Evolutionary conservation across 2,329 filamentous ascomycete species (phyloP).

Genomic region (Celoporthe dispersa): DNA sequence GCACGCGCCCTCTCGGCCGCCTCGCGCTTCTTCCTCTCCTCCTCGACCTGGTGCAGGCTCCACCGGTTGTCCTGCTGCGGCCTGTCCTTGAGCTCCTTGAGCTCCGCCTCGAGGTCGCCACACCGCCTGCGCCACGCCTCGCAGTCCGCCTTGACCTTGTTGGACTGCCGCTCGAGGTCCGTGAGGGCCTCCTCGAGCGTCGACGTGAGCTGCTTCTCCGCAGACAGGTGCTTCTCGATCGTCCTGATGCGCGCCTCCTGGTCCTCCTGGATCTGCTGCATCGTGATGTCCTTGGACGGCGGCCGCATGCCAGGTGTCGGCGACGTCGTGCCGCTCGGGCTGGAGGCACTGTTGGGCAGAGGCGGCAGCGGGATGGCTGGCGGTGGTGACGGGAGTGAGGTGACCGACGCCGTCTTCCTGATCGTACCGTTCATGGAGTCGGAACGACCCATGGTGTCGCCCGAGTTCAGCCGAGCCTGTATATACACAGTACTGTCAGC

Average conservation of each 20-base stretch:
- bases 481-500: constrained; percentile 36
- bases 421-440: constrained; percentile 69
- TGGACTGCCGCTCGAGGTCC: constrained; percentile 88
- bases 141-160: constrained; percentile 88
- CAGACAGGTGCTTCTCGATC: constrained; percentile 94
- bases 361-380: constrained; percentile 96
- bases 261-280: constrained; percentile 85
- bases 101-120: constrained; percentile 72
- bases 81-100: constrained; percentile 66
- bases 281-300: constrained; percentile 77
- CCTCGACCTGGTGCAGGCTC: constrained; percentile 89
- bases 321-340: constrained; percentile 40
- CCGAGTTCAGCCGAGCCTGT: constrained; percentile 58
- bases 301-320: constrained; percentile 68
- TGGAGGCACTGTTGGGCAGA: constrained; percentile 62
- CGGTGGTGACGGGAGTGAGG: constrained; percentile 87
- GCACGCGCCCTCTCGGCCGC: constrained; percentile 88
- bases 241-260: constrained; percentile 93
- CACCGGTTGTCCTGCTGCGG: constrained; percentile 61
- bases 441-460: constrained; percentile 53
- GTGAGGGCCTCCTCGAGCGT: constrained; percentile 95
- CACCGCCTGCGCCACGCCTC: constrained; percentile 92
- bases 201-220: constrained; percentile 93
- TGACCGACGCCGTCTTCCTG: constrained; percentile 82
- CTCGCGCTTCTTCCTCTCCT: constrained; percentile 90